These are phyloP conservation scores for Glebionis coronaria DNA, from an alignment of 129 eudicot species.

Conservation along the genomic window DNA sequence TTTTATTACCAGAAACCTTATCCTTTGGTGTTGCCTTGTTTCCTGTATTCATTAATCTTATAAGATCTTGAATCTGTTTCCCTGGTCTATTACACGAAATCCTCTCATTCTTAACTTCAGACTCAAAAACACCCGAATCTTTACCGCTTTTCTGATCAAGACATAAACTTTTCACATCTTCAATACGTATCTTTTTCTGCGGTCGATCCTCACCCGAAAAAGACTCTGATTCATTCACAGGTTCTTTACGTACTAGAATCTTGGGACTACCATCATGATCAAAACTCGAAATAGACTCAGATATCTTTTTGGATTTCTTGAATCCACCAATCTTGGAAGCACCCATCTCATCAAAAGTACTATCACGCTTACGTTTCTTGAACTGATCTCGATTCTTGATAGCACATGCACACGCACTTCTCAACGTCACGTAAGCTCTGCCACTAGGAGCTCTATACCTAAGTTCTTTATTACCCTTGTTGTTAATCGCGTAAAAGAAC, in stretches of 20 bases:
- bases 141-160: too few species aligned
- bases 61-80: neutral
- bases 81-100: neutral
- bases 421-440: neutral
- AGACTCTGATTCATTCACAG: too few species aligned
- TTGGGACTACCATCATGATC: neutral
- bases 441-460: too few species aligned
- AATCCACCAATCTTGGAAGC: neutral
- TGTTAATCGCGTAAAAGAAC: neutral
- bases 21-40: constrained; percentile 5
- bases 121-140: neutral
- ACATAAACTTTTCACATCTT: too few species aligned
- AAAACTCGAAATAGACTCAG: neutral
- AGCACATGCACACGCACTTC: neutral
- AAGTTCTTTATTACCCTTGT: neutral
- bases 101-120: neutral
- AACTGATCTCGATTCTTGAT: neutral
- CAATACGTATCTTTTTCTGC: neutral
- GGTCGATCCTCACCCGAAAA: neutral
- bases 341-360: neutral
- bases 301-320: neutral
- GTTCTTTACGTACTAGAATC: neutral
- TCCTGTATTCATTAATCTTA: neutral
- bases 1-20: constrained; percentile 2
- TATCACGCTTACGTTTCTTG: neutral